A percentile compares a stretch with the other conserved stretches of the same genome.
Evolutionary conservation across 1,139 yeast genomes (phyloP).

Genomic region (Torulaspora globosa): DNA sequence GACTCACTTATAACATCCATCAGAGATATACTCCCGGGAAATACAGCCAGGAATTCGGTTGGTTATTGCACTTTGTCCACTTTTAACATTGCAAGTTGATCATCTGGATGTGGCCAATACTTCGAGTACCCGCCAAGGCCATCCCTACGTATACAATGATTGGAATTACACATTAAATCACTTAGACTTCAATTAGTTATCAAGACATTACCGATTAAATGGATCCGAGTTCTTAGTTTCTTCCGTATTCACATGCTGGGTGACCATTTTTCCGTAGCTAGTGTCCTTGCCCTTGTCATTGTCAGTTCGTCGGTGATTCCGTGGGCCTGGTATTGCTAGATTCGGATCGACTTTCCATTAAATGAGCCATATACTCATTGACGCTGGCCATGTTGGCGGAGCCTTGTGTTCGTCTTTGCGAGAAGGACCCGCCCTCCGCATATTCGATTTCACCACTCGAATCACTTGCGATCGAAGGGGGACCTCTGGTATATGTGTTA

Average conservation of each 20-base stretch:
- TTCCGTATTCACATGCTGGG: neutral
- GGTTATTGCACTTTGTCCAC: too few species aligned
- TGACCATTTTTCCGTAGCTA: neutral
- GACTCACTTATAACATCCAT: conserved; percentile 12
- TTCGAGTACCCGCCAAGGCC: conserved; percentile 8
- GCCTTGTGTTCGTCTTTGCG: conserved; percentile 13
- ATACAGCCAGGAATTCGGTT: neutral
- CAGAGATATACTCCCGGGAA: neutral
- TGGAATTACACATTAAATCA: too few species aligned
- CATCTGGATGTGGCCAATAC: neutral
- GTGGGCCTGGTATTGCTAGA: conserved; percentile 9
- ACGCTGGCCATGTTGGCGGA: conserved; percentile 20
- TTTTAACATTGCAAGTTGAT: neutral
- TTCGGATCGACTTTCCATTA: conserved; percentile 24
- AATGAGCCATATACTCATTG: conserved; percentile 32
- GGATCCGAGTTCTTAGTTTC: too few species aligned
- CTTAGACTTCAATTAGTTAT: too few species aligned
- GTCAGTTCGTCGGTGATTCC: neutral
- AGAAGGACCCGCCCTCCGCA: conserved; percentile 18
- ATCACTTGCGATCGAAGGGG: conserved; percentile 33
- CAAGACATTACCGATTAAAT: too few species aligned
- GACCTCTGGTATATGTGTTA: conserved; percentile 32
- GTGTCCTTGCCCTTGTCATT: neutral
- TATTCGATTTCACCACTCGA: conserved; percentile 24
- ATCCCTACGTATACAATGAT: too few species aligned